Base-by-base conservation (phyloP, 257 asterid species). In the Ophiorrhiza pumila region DNA sequence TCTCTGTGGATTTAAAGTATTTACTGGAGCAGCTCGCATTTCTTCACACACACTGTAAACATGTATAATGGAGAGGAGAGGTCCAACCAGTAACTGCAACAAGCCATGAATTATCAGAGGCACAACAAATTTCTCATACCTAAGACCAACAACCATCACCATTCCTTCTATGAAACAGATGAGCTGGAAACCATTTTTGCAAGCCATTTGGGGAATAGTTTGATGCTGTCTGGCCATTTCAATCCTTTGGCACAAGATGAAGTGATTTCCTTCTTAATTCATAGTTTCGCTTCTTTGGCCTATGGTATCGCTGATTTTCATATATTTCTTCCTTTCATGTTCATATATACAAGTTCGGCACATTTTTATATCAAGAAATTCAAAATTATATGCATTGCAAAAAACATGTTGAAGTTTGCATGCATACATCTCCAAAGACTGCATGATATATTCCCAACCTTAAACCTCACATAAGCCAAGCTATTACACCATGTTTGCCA, bases 1-100 rank as follows among this genome's bases (percentile, higher is more conserved):
- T 85, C 99, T 82, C 82, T 92, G 99, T 2, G 97, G 96, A 76
- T 95, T 95, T 63, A 95, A 88, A 34, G 99, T 95, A 88, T 92
- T 95, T 69, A 95, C 80, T 2, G 99, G 99, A 83, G 96, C 84
- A 72, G 98, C 98, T 69, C 85, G 87, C 98, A 95, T 95, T 86
- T 95, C 97, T 86, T 95, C 96, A 57, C 66, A 61, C 60, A 95
- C 99, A 56, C 98, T 72, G 74, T 87, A 90, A 65, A 95, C 69
- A 65, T 95, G 99, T 73, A 95, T 22, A 22, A 81, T 8, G 6
- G 99, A 88, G 43, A 92, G 92, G 60, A 92, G 70, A 20, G 98
- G 96, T 68, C 88, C 97, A 60, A 89, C 91, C 76, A 95, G 82
- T 88, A 92, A 42, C 99, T 95, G 93, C 79, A 86, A 43, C 68